phyloP scores from a whole-genome alignment of 768 basidiomycete genomes.

The Serendipita sp. region DNA sequence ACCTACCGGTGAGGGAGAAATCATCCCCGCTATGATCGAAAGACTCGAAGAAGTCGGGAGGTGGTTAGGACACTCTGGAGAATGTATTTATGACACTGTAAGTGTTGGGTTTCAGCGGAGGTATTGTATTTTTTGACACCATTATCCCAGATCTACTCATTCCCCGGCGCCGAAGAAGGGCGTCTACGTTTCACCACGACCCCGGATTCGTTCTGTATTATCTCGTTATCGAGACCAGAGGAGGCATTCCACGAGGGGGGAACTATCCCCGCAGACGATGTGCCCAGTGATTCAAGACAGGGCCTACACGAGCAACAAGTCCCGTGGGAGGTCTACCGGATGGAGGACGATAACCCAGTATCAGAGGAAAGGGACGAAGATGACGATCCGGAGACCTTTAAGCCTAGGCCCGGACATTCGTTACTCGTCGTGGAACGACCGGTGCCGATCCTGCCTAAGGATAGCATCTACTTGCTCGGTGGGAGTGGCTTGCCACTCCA shows the following conservation, averaged over 20 bases:
- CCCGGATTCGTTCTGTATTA: slow-evolving; percentile 34
- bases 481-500: slow-evolving; percentile 18
- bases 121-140: background rate
- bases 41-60: slow-evolving; percentile 34
- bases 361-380: background rate
- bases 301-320: background rate
- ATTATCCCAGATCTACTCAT: slow-evolving; percentile 31
- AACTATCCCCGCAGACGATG: background rate
- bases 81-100: slow-evolving; percentile 39
- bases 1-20: slow-evolving; percentile 39
- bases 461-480: slow-evolving; percentile 28
- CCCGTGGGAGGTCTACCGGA: background rate
- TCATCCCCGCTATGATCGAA: slow-evolving; percentile 32
- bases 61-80: slow-evolving; percentile 36
- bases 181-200: slow-evolving; percentile 34
- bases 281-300: background rate
- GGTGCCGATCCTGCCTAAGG: slow-evolving; percentile 30
- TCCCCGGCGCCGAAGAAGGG: slow-evolving; percentile 27
- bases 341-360: background rate
- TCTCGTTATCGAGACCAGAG: slow-evolving; percentile 23
- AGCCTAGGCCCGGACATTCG: slow-evolving; percentile 20
- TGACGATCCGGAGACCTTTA: background rate
- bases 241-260: background rate
- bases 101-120: slow-evolving; percentile 11
- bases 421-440: slow-evolving; percentile 24